These are phyloP conservation scores for Marasmius tenuissimus DNA, from an alignment of 1,284 basidiomycete genomes.

Conservation along the genomic window DNA sequence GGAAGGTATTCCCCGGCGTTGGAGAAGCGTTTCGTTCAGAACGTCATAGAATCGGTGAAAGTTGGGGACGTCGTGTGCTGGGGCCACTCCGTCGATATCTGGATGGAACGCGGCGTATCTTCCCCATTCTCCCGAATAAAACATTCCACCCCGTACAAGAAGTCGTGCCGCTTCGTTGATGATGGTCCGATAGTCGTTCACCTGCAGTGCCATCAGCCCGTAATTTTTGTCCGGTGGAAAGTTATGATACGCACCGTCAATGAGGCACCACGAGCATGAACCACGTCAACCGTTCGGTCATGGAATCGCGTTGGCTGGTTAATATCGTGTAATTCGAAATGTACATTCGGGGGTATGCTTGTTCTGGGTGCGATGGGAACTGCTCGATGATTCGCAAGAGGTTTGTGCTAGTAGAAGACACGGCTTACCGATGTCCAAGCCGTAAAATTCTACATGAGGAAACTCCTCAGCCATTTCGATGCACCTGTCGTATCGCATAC, in stretches of 20 bases:
- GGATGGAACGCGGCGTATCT: constrained; percentile 4
- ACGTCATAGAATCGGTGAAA: not conserved
- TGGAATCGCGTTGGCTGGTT: constrained; percentile 48
- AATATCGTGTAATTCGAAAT: constrained; percentile 65
- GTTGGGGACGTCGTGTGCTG: not conserved
- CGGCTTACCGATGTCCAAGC: constrained; percentile 67
- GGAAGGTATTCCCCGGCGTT: not conserved
- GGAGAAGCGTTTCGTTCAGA: not conserved
- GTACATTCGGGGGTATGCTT: constrained; percentile 56
- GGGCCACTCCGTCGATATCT: constrained; percentile 2
- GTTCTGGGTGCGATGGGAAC: constrained; percentile 66
- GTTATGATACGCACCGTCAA: constrained; percentile 49
- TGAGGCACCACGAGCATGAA: constrained; percentile 58
- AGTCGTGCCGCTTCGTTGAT: not conserved
- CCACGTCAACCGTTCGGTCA: constrained; percentile 54
- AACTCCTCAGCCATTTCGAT: constrained; percentile 70
- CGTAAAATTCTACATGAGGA: constrained; percentile 61
- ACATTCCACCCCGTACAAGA: constrained; percentile 4
- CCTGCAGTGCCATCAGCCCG: not conserved
- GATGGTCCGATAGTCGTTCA: not conserved
- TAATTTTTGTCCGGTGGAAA: not conserved
- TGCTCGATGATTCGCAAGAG: constrained; percentile 26
- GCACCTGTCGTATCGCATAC: constrained; percentile 43
- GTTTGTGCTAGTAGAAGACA: constrained; percentile 9
- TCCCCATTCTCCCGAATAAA: constrained; percentile 9